Conservation (phyloP, 73 alveolate species). For the Effrenium voratum region DNA sequence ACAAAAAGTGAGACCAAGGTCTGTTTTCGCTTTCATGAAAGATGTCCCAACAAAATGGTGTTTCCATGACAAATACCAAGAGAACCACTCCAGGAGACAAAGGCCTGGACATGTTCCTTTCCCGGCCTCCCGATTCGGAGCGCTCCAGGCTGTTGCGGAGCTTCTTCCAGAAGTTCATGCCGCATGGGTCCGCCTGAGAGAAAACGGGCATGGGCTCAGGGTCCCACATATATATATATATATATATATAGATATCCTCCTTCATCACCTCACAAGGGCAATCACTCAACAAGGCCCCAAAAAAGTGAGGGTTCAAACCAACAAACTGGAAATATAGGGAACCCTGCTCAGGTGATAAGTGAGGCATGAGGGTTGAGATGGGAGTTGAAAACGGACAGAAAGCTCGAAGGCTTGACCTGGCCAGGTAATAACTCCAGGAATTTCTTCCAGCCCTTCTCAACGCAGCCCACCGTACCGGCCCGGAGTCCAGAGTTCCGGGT, state of each 20-base stretch:
- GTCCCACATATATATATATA: not conserved
- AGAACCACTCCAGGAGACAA: not conserved
- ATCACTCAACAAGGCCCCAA: not conserved
- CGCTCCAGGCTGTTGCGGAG: slow-evolving; percentile 67
- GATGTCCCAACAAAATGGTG: not conserved
- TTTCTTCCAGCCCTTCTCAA: too few relatives aligned
- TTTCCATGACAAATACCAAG: not conserved
- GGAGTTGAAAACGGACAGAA: too few relatives aligned
- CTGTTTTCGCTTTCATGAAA: too few relatives aligned
- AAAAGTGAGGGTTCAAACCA: too few relatives aligned
- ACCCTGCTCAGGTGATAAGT: too few relatives aligned
- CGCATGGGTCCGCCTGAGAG: slow-evolving; percentile 62
- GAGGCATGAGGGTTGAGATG: too few relatives aligned
- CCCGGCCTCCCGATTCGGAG: slow-evolving; percentile 7
- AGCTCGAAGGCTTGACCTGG: too few relatives aligned
- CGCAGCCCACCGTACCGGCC: too few relatives aligned
- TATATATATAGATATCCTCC: not conserved
- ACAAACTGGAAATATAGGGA: too few relatives aligned
- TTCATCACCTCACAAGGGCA: not conserved
- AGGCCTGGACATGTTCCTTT: not conserved
- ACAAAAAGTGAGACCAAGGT: too few relatives aligned
- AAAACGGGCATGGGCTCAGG: not conserved
- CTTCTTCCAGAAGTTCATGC: slow-evolving; percentile 90
- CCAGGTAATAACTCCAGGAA: too few relatives aligned
- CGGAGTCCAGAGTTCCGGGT: too few relatives aligned